A percentile compares a stretch with the other conserved stretches of the same genome.
These are phyloP conservation scores for Aplosporella prunicola DNA, from an alignment of 2,329 filamentous ascomycete species.

Conservation along the genomic window DNA sequence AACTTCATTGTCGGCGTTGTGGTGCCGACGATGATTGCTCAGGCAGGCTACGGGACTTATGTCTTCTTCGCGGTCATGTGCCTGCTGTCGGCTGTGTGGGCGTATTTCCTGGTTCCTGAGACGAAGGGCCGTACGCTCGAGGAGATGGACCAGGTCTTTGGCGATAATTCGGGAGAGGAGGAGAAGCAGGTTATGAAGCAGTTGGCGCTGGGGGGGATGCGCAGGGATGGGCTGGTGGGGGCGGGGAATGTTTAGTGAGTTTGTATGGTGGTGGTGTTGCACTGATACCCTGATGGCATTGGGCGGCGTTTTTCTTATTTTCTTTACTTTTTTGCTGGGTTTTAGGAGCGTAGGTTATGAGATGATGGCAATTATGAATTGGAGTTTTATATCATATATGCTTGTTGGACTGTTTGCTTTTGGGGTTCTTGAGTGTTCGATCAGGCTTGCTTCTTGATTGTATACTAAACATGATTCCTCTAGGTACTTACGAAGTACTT, in stretches of 20 bases:
- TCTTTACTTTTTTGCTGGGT: no score
- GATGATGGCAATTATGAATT: neutral
- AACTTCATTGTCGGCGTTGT: conserved; percentile 57
- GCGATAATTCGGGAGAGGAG: conserved; percentile 21
- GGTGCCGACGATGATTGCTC: conserved; percentile 53
- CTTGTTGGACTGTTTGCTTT: no score
- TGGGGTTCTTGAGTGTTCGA: no score
- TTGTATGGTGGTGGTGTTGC: neutral
- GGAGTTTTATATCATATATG: neutral
- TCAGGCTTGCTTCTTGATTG: no score
- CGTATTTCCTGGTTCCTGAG: conserved; percentile 26
- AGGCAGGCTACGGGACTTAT: conserved; percentile 40
- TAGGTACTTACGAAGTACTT: no score
- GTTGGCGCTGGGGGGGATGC: neutral
- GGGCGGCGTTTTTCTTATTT: no score
- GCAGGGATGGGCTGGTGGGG: conserved; percentile 3
- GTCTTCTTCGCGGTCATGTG: conserved; percentile 31
- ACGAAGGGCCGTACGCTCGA: conserved; percentile 26
- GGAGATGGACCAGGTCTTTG: conserved; percentile 30
- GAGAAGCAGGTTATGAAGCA: conserved; percentile 19
- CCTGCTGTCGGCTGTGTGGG: conserved; percentile 24
- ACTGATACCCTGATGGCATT: neutral
- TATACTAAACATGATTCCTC: no score
- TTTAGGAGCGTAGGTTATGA: no score
- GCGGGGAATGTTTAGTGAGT: conserved; percentile 4